Evolutionary conservation across 1,139 yeast genomes (phyloP).

Genomic region (Blastobotrys proliferans): DNA sequence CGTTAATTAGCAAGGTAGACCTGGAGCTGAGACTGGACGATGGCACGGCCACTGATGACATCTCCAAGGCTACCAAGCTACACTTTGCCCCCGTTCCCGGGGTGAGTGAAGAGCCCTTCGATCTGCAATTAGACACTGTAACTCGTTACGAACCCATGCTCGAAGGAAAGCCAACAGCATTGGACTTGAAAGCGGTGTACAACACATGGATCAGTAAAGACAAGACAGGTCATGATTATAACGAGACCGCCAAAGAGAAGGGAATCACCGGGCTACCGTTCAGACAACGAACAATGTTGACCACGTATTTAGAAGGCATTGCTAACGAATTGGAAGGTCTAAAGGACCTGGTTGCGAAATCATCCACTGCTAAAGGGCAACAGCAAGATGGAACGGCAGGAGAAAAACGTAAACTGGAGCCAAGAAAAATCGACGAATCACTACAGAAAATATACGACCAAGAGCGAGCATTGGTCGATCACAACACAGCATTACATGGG

Average conservation of each 20-base stretch:
- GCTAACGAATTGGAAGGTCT: constrained; percentile 49
- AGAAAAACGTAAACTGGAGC: constrained; percentile 44
- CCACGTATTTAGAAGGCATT: constrained; percentile 74
- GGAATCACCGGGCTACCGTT: constrained; percentile 73
- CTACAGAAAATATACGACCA: constrained; percentile 49
- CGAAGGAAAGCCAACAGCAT: constrained; percentile 25
- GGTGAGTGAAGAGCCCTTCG: constrained; percentile 20
- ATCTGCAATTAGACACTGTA: constrained; percentile 37
- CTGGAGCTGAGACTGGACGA: constrained; percentile 19
- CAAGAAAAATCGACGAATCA: constrained; percentile 46
- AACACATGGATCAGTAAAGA: constrained; percentile 82
- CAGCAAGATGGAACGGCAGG: neutral
- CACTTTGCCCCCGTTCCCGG: constrained; percentile 25
- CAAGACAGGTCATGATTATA: constrained; percentile 75
- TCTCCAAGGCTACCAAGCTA: constrained; percentile 23
- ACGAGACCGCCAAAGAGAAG: constrained; percentile 63
- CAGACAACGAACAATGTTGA: constrained; percentile 78
- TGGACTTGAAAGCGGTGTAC: constrained; percentile 59
- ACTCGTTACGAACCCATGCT: constrained; percentile 52
- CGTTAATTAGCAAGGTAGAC: constrained; percentile 24
- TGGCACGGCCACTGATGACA: constrained; percentile 21
- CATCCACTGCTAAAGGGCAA: constrained; percentile 13
- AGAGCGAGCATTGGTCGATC: constrained; percentile 71
- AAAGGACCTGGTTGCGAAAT: constrained; percentile 7
- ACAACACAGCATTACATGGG: constrained; percentile 78